Evolutionary conservation across 768 basidiomycete species (phyloP).

Genomic region (Mycena latifolia): DNA sequence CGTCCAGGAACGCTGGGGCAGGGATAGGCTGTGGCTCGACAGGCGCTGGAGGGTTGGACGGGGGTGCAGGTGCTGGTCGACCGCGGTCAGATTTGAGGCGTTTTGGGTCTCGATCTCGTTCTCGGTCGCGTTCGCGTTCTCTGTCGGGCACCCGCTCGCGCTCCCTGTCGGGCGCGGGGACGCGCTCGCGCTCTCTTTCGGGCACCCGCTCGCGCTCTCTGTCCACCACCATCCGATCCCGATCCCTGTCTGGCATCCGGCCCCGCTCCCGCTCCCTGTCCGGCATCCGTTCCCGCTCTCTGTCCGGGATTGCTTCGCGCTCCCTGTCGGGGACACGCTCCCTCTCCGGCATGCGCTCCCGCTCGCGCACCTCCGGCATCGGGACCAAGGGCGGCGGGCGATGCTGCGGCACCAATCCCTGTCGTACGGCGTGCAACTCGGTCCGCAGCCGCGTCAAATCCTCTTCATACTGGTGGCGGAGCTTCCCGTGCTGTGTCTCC

Average conservation of each 20-base stretch:
- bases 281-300: constrained; percentile 50
- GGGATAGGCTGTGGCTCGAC: constrained; percentile 47
- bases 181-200: constrained; percentile 45
- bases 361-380: constrained; percentile 37
- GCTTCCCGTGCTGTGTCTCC: constrained; percentile 76
- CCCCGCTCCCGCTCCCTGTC: constrained; percentile 57
- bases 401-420: constrained; percentile 43
- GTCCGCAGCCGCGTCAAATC: constrained; percentile 68
- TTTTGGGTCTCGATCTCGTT: constrained; percentile 52
- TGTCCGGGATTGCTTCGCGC: constrained; percentile 34
- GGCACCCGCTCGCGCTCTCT: constrained; percentile 48
- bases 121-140: constrained; percentile 49
- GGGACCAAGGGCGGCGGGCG: constrained; percentile 46
- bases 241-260: constrained; percentile 53
- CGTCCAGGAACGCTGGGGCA: constrained; percentile 44
- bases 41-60: constrained; percentile 43
- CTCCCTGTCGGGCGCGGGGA: constrained; percentile 48
- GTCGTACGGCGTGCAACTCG: constrained; percentile 65
- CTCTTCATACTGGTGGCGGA: constrained; percentile 76
- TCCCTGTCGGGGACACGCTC: constrained; percentile 43
- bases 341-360: constrained; percentile 36
- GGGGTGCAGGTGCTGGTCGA: constrained; percentile 36
- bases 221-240: constrained; percentile 53
- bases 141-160: constrained; percentile 57
- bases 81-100: constrained; percentile 61